Evolutionary conservation across 345 rosid genomes (phyloP).

Genomic region (Boechera retrofracta): DNA sequence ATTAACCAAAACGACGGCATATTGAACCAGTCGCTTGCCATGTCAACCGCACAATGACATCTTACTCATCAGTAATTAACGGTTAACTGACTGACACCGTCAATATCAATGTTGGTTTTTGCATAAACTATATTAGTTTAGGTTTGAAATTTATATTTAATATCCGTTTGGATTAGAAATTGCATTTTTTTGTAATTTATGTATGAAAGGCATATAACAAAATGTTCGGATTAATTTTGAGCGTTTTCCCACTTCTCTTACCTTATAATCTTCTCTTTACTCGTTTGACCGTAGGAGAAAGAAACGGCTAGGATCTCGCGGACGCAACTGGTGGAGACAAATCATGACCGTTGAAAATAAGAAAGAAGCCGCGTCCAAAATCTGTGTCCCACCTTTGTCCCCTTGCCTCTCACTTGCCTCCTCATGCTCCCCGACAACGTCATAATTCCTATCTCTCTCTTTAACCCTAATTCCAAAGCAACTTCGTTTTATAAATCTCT

Average conservation of each 20-base stretch:
- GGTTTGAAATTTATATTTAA: too few relatives aligned
- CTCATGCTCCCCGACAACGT: slow-evolving; percentile 66
- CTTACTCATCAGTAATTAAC: too few relatives aligned
- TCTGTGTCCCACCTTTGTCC: slow-evolving; percentile 72
- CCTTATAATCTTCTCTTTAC: slow-evolving; percentile 14
- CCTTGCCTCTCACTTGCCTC: slow-evolving; percentile 70
- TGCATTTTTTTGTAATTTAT: too few relatives aligned
- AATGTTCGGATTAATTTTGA: too few relatives aligned
- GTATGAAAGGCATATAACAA: too few relatives aligned
- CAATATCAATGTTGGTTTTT: too few relatives aligned
- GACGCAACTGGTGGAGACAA: slow-evolving; percentile 26
- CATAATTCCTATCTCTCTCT: slow-evolving; percentile 19
- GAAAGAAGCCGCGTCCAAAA: slow-evolving; percentile 40
- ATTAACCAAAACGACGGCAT: too few relatives aligned
- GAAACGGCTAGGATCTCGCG: slow-evolving; percentile 45
- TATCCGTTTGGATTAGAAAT: too few relatives aligned
- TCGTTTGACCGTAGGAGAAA: slow-evolving; percentile 34
- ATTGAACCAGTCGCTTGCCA: too few relatives aligned
- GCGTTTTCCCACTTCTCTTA: not conserved
- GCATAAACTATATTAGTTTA: too few relatives aligned
- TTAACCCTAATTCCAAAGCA: slow-evolving; percentile 35
- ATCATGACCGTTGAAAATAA: slow-evolving; percentile 36
- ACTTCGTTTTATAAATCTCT: slow-evolving; percentile 42
- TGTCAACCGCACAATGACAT: too few relatives aligned
- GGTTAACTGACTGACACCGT: too few relatives aligned